Percentiles rank a stretch among this genome's conserved stretches.
phyloP scores from a whole-genome alignment of 495 filamentous ascomycete genomes.

The Tuber umbilicatum region DNA sequence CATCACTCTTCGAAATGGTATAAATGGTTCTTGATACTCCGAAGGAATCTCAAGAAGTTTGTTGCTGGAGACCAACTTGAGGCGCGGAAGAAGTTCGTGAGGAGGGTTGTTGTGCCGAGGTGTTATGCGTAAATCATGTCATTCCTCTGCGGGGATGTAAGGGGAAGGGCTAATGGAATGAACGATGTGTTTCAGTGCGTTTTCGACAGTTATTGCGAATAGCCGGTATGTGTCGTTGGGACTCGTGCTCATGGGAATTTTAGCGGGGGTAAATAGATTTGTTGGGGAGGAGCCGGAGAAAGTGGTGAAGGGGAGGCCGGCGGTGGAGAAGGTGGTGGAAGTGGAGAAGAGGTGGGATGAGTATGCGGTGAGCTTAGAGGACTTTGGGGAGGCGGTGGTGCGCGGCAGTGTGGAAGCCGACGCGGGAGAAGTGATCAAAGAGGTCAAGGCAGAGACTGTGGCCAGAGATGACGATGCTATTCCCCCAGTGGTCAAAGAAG shows the following conservation, averaged over 20 bases:
- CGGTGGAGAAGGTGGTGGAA: background rate
- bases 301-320: constrained; percentile 6
- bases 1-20: constrained; percentile 68
- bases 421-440: background rate
- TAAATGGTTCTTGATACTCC: constrained; percentile 59
- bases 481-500: background rate
- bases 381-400: constrained; percentile 23
- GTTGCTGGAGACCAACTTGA: constrained; percentile 37
- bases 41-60: constrained; percentile 55
- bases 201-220: constrained; percentile 64
- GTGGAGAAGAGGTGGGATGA: constrained; percentile 1
- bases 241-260: constrained; percentile 59
- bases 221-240: constrained; percentile 72
- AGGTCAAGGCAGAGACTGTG: constrained; percentile 5
- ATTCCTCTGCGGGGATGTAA: background rate
- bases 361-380: constrained; percentile 6
- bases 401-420: constrained; percentile 7
- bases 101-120: constrained; percentile 30
- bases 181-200: constrained; percentile 48
- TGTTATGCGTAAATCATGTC: constrained; percentile 26
- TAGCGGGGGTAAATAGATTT: constrained; percentile 55
- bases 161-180: background rate
- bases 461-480: background rate
- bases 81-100: constrained; percentile 30
- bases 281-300: constrained; percentile 32